phyloP scores from a whole-genome alignment of 163 green algal species.

The Trebouxia gelatinosa region DNA sequence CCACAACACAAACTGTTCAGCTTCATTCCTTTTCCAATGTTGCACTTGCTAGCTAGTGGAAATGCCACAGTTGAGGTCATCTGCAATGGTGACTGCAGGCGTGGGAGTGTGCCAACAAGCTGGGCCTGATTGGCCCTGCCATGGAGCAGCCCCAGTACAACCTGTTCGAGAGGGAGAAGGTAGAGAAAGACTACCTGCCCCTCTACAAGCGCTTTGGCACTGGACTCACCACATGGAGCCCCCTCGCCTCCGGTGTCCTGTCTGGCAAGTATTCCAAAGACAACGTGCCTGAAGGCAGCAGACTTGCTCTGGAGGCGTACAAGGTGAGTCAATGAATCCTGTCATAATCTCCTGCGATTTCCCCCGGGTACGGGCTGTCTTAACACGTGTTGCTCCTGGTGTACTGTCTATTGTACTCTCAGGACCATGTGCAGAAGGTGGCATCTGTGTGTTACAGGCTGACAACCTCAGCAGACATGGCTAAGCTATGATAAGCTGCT shows the following conservation, averaged over 20 bases:
- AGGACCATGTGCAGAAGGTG: no score
- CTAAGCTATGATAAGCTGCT: no score
- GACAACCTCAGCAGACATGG: no score
- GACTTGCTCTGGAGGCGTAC: slow-evolving; percentile 68
- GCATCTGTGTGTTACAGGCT: no score
- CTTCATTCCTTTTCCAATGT: no score
- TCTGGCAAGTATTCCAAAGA: slow-evolving; percentile 84
- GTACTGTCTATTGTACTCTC: no score
- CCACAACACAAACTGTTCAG: no score
- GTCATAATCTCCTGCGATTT: background rate
- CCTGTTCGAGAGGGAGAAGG: slow-evolving; percentile 73
- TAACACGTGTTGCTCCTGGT: no score
- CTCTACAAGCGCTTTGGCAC: slow-evolving; percentile 67
- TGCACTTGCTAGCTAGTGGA: no score
- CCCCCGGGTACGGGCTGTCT: no score
- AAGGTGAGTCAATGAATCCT: slow-evolving; percentile 53
- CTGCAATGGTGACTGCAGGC: slow-evolving; percentile 51
- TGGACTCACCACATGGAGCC: slow-evolving; percentile 79
- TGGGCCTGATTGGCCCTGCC: slow-evolving; percentile 66
- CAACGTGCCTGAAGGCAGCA: slow-evolving; percentile 61
- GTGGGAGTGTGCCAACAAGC: slow-evolving; percentile 54
- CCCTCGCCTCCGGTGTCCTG: slow-evolving; percentile 77
- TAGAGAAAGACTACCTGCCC: slow-evolving; percentile 68
- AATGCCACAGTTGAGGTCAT: no score
- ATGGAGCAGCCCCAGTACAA: slow-evolving; percentile 90